Conservation (phyloP, 2,329 filamentous ascomycete species). For the Pseudocercospora vitis region DNA sequence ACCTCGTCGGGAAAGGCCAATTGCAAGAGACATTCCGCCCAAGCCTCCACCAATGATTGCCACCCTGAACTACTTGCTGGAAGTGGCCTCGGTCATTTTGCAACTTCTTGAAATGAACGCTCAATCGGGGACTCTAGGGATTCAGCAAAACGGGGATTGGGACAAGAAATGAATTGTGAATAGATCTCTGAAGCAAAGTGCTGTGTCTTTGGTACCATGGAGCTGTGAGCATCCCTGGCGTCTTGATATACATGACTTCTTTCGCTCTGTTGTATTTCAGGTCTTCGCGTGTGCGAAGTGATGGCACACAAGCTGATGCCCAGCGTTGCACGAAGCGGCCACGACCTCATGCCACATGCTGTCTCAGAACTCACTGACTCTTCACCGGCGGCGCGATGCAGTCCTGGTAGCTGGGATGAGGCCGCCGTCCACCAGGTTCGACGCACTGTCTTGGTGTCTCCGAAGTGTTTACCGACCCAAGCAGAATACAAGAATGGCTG, state of each 20-base stretch:
- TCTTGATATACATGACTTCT: not conserved
- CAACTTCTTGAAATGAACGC: too few relatives aligned
- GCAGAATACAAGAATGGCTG: not conserved
- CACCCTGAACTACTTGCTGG: too few relatives aligned
- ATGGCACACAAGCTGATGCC: not conserved
- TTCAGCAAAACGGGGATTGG: too few relatives aligned
- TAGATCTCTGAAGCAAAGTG: too few relatives aligned
- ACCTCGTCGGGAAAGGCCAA: constrained; percentile 49
- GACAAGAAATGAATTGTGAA: too few relatives aligned
- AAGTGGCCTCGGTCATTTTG: too few relatives aligned
- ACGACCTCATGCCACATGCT: not conserved
- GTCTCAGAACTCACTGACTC: not conserved
- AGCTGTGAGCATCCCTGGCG: not conserved
- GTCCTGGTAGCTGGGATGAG: not conserved
- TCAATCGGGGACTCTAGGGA: too few relatives aligned
- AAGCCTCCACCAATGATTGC: constrained; percentile 61
- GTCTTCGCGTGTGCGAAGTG: too few relatives aligned
- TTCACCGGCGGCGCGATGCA: not conserved
- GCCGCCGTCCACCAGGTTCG: not conserved
- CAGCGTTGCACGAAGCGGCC: not conserved
- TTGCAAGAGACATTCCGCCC: constrained; percentile 55
- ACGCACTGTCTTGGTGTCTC: not conserved
- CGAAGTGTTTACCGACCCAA: not conserved
- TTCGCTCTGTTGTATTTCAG: too few relatives aligned
- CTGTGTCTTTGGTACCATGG: too few relatives aligned